phyloP scores from a whole-genome alignment of 2,329 filamentous ascomycete species.

The Trichoderma sp. region DNA sequence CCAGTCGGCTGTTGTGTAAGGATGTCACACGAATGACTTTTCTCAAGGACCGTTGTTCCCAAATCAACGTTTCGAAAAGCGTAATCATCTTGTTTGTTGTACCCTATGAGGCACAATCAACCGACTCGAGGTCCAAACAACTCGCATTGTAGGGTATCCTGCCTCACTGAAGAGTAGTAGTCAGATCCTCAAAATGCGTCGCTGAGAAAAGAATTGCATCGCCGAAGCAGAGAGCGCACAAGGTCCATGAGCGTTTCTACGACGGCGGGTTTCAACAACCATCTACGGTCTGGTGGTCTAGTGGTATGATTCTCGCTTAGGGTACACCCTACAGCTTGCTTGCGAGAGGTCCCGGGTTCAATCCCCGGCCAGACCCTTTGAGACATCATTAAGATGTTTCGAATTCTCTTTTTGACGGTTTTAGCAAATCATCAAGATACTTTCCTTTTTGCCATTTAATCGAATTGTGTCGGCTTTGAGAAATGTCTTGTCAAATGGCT shows the following conservation, averaged over 20 bases:
- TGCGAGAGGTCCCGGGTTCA: constrained; percentile 53
- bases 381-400: background rate
- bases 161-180: background rate
- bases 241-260: background rate
- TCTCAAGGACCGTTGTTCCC: too few species aligned
- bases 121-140: too few species aligned
- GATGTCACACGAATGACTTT: too few species aligned
- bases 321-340: constrained; percentile 22
- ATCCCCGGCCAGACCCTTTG: constrained; percentile 49
- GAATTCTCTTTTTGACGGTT: background rate
- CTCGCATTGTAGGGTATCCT: background rate
- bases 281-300: constrained; percentile 27
- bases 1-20: too few species aligned
- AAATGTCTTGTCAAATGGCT: background rate
- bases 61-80: too few species aligned
- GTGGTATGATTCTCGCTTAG: constrained; percentile 29
- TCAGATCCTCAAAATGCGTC: background rate
- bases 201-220: background rate
- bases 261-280: background rate
- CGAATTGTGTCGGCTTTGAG: too few species aligned
- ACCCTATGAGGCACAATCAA: too few species aligned
- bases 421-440: background rate
- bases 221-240: background rate
- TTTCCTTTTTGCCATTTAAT: background rate
- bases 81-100: too few species aligned